A percentile compares a stretch with the other conserved stretches of the same genome.
Evolutionary conservation across 805 yeast genomes (phyloP).

Genomic region (Yamadazyma sp.): DNA sequence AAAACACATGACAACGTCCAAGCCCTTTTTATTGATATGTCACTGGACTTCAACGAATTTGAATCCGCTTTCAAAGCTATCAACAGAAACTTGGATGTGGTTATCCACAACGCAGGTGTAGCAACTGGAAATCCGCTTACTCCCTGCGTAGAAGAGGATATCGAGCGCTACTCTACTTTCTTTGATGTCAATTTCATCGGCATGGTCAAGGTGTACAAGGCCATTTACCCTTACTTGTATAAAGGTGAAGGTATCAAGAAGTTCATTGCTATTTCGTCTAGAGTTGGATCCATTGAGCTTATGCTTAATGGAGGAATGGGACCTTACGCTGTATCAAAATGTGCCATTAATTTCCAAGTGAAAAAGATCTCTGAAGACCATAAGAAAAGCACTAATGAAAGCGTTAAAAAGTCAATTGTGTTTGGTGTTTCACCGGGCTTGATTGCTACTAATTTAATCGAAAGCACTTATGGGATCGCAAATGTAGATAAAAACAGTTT

Average conservation of each 20-base stretch:
- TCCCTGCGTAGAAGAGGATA: neutral
- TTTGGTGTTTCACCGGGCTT: slow-evolving; percentile 40
- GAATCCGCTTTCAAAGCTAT: slow-evolving; percentile 9
- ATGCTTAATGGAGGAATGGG: slow-evolving; percentile 15
- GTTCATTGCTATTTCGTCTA: slow-evolving; percentile 22
- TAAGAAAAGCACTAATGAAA: neutral
- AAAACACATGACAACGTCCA: slow-evolving; percentile 6
- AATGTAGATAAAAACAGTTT: slow-evolving; percentile 3
- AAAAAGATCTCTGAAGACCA: slow-evolving; percentile 22
- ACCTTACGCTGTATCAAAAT: slow-evolving; percentile 34
- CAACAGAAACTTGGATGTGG: slow-evolving; percentile 31
- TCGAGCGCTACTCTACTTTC: neutral
- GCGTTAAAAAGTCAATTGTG: slow-evolving; percentile 22
- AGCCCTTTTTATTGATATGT: slow-evolving; percentile 9
- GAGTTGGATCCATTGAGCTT: slow-evolving; percentile 13
- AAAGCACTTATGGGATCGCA: neutral
- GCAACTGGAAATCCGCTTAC: neutral
- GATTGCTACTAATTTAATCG: slow-evolving; percentile 36
- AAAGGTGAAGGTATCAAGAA: slow-evolving; percentile 4
- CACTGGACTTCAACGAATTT: slow-evolving; percentile 1
- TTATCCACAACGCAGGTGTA: slow-evolving; percentile 33
- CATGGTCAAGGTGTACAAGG: slow-evolving; percentile 3
- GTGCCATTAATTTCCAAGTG: slow-evolving; percentile 30
- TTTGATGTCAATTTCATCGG: slow-evolving; percentile 7
- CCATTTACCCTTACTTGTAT: slow-evolving; percentile 6